phyloP scores from a whole-genome alignment of 306 rosid species.

The Quercus parvula region DNA sequence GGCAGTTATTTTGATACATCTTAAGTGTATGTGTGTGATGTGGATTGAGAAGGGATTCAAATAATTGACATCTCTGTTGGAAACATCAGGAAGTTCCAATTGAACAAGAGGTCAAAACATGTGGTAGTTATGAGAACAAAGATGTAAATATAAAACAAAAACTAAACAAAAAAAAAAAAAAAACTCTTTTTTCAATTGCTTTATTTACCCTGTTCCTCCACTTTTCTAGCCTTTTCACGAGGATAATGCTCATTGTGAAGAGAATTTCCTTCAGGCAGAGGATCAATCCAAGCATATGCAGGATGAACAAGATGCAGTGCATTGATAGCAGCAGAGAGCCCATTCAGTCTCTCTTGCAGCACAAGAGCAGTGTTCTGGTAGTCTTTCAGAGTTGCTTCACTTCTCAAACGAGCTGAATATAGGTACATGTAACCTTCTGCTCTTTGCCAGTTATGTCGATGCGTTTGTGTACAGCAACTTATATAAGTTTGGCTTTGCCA shows the following conservation, averaged over 20 bases:
- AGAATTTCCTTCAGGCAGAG: conserved; percentile 47
- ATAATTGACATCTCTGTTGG: no score
- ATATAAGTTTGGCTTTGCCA: conserved; percentile 81
- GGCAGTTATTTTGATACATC: no score
- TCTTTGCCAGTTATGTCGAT: conserved; percentile 83
- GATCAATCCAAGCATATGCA: conserved; percentile 82
- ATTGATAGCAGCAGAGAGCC: conserved; percentile 81
- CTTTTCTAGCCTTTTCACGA: conserved; percentile 65
- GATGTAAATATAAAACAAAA: conserved; percentile 6
- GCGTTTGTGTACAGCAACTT: conserved; percentile 91
- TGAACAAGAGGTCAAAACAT: neutral
- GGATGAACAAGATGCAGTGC: conserved; percentile 90
- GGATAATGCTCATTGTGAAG: conserved; percentile 55
- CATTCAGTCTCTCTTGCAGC: conserved; percentile 77
- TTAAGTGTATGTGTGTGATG: no score
- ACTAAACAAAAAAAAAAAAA: neutral
- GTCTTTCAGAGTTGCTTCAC: conserved; percentile 59
- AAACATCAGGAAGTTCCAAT: no score
- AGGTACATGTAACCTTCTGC: conserved; percentile 83
- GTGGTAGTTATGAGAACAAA: conserved; percentile 6
- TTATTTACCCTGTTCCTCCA: conserved; percentile 57
- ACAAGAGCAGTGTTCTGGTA: conserved; percentile 47
- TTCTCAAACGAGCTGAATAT: conserved; percentile 74
- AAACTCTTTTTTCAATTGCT: neutral
- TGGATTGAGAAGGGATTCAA: no score